Evolutionary conservation across 345 rosid species (phyloP).

Genomic region (Eucalyptus cloeziana): DNA sequence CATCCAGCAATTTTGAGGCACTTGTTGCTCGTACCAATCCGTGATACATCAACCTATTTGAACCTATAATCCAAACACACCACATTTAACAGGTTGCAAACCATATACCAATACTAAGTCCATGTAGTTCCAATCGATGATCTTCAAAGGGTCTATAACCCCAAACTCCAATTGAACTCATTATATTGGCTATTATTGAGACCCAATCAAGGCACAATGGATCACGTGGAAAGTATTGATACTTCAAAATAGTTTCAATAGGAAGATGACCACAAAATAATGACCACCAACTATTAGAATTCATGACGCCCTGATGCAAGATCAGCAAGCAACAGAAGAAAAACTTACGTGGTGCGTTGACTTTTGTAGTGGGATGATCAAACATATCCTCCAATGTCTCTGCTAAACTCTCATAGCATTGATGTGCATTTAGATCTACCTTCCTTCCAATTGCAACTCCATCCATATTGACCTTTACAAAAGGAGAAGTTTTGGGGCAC

Average conservation of each 20-base stretch:
- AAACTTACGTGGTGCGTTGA: conserved; percentile 18
- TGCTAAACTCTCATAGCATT: conserved; percentile 64
- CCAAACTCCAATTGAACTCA: not conserved
- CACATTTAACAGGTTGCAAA: not conserved
- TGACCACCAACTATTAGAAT: not conserved
- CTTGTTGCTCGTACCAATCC: conserved; percentile 8
- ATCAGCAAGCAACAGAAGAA: not conserved
- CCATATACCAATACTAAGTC: not conserved
- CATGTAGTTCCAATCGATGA: not conserved
- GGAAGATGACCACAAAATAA: not conserved
- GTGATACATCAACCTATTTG: conserved; percentile 17
- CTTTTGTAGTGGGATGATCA: conserved; percentile 17
- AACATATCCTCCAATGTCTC: conserved; percentile 71
- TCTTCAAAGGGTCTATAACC: not conserved
- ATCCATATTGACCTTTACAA: conserved; percentile 93
- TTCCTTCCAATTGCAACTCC: conserved; percentile 93
- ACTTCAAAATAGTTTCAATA: not conserved
- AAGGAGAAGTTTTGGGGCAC: conserved; percentile 24
- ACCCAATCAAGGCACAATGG: not conserved
- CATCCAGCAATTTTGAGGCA: conserved; percentile 43
- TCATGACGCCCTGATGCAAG: not conserved
- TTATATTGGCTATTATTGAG: not conserved
- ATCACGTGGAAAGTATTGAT: not conserved
- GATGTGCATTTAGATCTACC: conserved; percentile 60
- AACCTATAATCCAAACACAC: conserved; percentile 8